Conservation (phyloP, 352 stramenopile genomes). For the Globisporangium viniferum region DNA sequence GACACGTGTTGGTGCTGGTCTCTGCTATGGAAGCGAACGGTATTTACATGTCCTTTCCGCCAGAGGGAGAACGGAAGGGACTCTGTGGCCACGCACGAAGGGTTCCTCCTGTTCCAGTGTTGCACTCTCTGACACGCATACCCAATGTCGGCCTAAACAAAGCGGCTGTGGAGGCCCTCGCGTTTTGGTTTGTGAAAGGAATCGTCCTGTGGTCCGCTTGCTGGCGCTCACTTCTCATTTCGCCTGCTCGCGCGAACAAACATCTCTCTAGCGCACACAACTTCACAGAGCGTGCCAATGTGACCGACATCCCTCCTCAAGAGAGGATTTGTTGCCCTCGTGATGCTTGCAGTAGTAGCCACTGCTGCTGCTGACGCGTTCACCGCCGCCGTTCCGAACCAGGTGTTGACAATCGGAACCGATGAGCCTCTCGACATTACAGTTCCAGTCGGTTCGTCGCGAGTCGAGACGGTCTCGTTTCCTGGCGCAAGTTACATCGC, state of each 20-base stretch:
- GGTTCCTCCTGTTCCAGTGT: neutral
- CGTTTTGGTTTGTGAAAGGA: neutral
- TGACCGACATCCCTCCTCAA: neutral
- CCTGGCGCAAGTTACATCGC: neutral
- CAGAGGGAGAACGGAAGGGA: neutral
- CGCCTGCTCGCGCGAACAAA: neutral
- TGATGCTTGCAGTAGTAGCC: neutral
- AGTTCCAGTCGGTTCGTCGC: neutral
- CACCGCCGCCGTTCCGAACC: neutral
- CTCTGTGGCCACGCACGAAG: neutral
- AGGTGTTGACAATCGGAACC: neutral
- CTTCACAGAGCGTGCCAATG: neutral
- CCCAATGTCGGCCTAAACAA: neutral
- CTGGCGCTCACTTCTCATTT: neutral
- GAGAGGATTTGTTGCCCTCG: neutral
- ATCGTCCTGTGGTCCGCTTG: neutral
- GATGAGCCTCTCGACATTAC: neutral
- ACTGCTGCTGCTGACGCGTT: neutral
- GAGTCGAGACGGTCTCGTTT: neutral
- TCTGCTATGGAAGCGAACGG: neutral
- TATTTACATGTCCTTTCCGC: neutral
- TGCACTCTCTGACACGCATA: neutral
- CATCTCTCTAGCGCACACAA: neutral
- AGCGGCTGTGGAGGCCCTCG: neutral
- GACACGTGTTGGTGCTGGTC: neutral